phyloP scores from a whole-genome alignment of 768 basidiomycete species.

The Collybia nuda region DNA sequence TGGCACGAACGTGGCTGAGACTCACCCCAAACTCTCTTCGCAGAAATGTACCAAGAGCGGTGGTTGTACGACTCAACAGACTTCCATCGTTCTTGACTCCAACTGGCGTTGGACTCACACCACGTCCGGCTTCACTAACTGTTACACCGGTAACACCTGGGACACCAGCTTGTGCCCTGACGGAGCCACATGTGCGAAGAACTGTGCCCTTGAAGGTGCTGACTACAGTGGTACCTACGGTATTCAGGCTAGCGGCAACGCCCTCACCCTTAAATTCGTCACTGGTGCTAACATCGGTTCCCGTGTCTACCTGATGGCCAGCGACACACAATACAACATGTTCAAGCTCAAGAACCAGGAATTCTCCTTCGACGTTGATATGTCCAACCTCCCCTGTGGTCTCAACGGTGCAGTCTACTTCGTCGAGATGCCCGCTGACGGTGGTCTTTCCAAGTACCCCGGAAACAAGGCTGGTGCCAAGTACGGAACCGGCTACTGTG shows the following conservation, averaged over 20 bases:
- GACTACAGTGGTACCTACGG: conserved; percentile 53
- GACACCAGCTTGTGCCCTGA: conserved; percentile 51
- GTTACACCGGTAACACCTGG: conserved; percentile 61
- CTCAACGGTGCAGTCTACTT: conserved; percentile 67
- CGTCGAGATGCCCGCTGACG: conserved; percentile 57
- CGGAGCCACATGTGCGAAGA: conserved; percentile 43
- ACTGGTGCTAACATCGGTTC: conserved; percentile 41
- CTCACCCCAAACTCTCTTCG: conserved; percentile 29
- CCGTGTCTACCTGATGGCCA: conserved; percentile 31
- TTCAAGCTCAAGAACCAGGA: conserved; percentile 44
- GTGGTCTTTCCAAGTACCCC: conserved; percentile 44
- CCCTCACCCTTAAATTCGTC: conserved; percentile 49
- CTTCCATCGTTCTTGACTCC: conserved; percentile 48
- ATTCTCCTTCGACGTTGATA: conserved; percentile 51
- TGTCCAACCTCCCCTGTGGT: conserved; percentile 36
- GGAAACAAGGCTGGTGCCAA: conserved; percentile 55
- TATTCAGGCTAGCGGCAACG: conserved; percentile 44
- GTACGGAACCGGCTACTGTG: conserved; percentile 65
- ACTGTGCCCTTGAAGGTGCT: conserved; percentile 45
- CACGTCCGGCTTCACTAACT: conserved; percentile 34
- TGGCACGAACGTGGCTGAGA: conserved; percentile 42
- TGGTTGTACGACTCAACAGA: conserved; percentile 37
- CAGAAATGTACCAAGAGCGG: conserved; percentile 43
- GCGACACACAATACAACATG: conserved; percentile 29
- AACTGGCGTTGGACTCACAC: conserved; percentile 59